Conservation (phyloP, 2,329 filamentous ascomycete genomes). For the Paecilomyces dactylethromorphus region DNA sequence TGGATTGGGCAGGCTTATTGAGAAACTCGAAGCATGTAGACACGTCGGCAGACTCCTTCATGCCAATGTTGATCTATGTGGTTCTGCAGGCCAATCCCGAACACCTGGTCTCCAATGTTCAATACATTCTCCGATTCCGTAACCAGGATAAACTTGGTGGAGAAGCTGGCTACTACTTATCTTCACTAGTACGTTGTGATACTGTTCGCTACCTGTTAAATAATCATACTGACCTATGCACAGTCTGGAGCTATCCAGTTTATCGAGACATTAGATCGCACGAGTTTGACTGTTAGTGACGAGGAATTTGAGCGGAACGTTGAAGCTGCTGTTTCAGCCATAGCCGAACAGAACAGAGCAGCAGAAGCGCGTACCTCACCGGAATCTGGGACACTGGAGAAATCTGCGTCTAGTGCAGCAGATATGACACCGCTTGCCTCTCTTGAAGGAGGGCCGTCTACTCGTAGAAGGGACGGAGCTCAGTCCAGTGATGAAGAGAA, state of each 20-base stretch:
- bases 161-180: slow-evolving; percentile 98
- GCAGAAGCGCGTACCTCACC: slow-evolving; percentile 40
- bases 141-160: slow-evolving; percentile 96
- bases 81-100: slow-evolving; percentile 92
- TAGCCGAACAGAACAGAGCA: slow-evolving; percentile 77
- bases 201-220: not conserved
- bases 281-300: slow-evolving; percentile 84
- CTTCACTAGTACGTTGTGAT: slow-evolving; percentile 62
- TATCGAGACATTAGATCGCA: slow-evolving; percentile 92
- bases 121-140: slow-evolving; percentile 93
- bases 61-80: slow-evolving; percentile 90
- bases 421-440: slow-evolving; percentile 56
- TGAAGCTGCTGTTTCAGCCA: slow-evolving; percentile 91
- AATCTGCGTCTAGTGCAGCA: slow-evolving; percentile 45
- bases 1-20: slow-evolving; percentile 57
- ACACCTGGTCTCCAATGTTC: slow-evolving; percentile 92
- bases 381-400: slow-evolving; percentile 30
- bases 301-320: slow-evolving; percentile 95
- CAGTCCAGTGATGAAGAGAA: slow-evolving; percentile 59
- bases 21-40: slow-evolving; percentile 82
- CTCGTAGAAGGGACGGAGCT: slow-evolving; percentile 25
- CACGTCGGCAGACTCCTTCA: slow-evolving; percentile 92
- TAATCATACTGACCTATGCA: slow-evolving; percentile 6
- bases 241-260: slow-evolving; percentile 78
- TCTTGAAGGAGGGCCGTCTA: slow-evolving; percentile 52